Evolutionary conservation across 495 filamentous ascomycete species (phyloP), one percentile per base, ranked within the genome.

Genomic region (Trichoderma virens): DNA sequence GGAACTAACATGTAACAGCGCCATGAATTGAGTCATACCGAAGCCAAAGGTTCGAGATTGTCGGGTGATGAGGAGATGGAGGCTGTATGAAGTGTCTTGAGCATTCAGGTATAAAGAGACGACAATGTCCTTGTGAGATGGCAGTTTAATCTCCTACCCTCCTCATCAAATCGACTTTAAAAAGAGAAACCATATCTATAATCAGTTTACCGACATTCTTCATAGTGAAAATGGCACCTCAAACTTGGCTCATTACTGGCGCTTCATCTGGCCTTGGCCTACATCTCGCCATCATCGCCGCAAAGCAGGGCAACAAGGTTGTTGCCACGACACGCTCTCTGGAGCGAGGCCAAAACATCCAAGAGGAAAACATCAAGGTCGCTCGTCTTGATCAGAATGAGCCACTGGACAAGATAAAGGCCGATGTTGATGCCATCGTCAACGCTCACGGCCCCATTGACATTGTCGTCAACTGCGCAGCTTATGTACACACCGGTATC

Each of bases 251-350:
- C 67, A 67, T 70, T 20, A 73, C 68, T 31, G 72, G 71, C 64
- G 68, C 70, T 47, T 71, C 71, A 51, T 70, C 70, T 0, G 72
- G 72, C 66, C 67, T 72, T 39, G 66, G 67, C 41, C 64, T 62
- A 6, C 63, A 65, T 20, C 73, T 85, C 5, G 71, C 78, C 43
- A 67, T 73, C 8, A 59, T 68, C 2, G 79, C 79, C 20, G 75
- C 85, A 5, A 64, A 64, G 11, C 73, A 74, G 23, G 80, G 80
- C 51, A 75, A 83, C 65, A 70, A 72, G 18, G 82, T 86, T 16
- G 75, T 85, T 56, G 83, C 75, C 30, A 62, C 68, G 2, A 70
- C 70, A 6, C 68, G 70, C 63, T 76, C 75, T 23, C 68, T 70
- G 2, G 35, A 30, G 11, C 62, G 64, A 8, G 70, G 72, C 5